Percentiles rank a stretch among this genome's conserved stretches.
Evolutionary conservation across 1,284 basidiomycete species (phyloP).

Genomic region (Thelephora terrestris): DNA sequence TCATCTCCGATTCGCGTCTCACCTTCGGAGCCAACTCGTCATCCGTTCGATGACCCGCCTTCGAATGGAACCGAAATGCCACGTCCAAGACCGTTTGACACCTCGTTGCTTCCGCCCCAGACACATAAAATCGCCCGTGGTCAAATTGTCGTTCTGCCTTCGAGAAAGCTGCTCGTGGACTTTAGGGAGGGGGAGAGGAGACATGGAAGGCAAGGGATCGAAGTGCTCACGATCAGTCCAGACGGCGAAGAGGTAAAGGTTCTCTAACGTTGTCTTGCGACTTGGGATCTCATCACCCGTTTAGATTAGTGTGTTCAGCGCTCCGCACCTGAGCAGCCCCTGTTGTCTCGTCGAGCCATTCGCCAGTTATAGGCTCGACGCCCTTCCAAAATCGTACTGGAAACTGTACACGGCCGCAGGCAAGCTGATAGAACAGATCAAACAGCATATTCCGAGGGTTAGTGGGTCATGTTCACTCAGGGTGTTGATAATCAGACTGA

Average conservation of each 20-base stretch:
- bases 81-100: conserved; percentile 27
- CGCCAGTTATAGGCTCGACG: conserved; percentile 23
- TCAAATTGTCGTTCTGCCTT: conserved; percentile 38
- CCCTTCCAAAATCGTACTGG: conserved; percentile 31
- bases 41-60: no score
- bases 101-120: conserved; percentile 28
- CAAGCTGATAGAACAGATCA: conserved; percentile 35
- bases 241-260: conserved; percentile 25
- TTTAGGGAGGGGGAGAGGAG: conserved; percentile 44
- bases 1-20: no score
- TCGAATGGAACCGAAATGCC: conserved; percentile 10
- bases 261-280: not conserved
- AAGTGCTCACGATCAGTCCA: conserved; percentile 35
- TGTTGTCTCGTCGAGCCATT: conserved; percentile 36
- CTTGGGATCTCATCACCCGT: conserved; percentile 1
- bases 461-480: conserved; percentile 2
- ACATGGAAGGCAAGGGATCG: conserved; percentile 32
- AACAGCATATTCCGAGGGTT: conserved; percentile 43
- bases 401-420: conserved; percentile 37
- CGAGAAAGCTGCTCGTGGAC: conserved; percentile 38
- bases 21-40: no score
- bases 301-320: conserved; percentile 35
- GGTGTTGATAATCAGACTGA: not conserved
- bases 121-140: conserved; percentile 40
- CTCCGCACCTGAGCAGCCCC: conserved; percentile 38